Evolutionary conservation across 2,329 filamentous ascomycete genomes (phyloP).

Genomic region (Plectosphaerella plurivora): DNA sequence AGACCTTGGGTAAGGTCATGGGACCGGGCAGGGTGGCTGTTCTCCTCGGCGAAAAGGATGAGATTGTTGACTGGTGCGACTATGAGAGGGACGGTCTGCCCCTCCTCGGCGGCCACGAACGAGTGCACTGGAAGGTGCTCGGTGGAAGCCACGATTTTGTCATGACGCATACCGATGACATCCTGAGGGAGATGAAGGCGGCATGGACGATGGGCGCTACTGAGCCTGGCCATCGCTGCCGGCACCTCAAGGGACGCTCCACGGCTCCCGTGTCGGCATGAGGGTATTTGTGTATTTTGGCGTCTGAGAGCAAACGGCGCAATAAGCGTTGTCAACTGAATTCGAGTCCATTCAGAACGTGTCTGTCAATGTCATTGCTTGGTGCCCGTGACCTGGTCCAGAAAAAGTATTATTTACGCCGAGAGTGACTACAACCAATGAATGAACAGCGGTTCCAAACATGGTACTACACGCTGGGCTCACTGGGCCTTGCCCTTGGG

Average conservation of each 20-base stretch:
- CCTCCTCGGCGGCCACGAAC: slow-evolving; percentile 43
- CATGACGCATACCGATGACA: slow-evolving; percentile 45
- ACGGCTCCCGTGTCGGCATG: no score
- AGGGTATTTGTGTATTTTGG: no score
- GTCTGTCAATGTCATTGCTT: no score
- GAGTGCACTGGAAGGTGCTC: slow-evolving; percentile 46
- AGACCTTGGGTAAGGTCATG: slow-evolving; percentile 34
- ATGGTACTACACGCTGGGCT: no score
- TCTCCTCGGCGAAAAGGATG: slow-evolving; percentile 45
- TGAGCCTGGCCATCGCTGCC: background rate
- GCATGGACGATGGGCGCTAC: slow-evolving; percentile 34
- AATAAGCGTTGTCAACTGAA: no score
- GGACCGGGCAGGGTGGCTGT: slow-evolving; percentile 41
- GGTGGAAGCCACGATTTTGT: slow-evolving; percentile 58
- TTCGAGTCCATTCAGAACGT: no score
- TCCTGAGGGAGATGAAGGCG: slow-evolving; percentile 40
- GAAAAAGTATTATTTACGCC: no score
- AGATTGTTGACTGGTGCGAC: slow-evolving; percentile 46
- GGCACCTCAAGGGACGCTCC: no score
- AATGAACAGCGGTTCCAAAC: no score
- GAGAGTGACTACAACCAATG: no score
- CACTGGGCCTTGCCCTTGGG: slow-evolving; percentile 13
- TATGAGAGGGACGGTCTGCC: slow-evolving; percentile 46
- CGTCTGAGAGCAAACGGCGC: no score
- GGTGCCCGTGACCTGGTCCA: no score